phyloP scores from a whole-genome alignment of 352 stramenopile species.

The Globisporangium lucens region DNA sequence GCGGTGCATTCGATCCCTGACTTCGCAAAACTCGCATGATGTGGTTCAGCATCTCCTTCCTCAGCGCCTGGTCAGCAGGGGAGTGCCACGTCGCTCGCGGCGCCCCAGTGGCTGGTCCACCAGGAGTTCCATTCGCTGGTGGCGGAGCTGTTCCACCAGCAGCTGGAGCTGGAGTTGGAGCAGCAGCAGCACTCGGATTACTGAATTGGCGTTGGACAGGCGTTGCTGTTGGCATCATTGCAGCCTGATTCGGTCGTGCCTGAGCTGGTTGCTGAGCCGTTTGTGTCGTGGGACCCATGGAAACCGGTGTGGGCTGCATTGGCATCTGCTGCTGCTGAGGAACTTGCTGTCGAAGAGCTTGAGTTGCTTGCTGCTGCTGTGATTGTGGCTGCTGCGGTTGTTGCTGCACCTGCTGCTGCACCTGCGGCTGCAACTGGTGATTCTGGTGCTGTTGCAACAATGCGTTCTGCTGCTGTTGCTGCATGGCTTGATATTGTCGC shows the following conservation, averaged over 20 bases:
- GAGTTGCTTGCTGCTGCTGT: slow-evolving; percentile 23
- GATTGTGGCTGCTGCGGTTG: slow-evolving; percentile 15
- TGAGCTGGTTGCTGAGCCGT: slow-evolving; percentile 22
- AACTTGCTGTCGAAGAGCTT: slow-evolving; percentile 12
- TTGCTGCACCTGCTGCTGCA: slow-evolving; percentile 18
- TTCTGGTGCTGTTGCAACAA: slow-evolving; percentile 39
- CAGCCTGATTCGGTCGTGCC: not conserved
- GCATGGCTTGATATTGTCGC: slow-evolving; percentile 32
- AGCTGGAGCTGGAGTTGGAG: not conserved
- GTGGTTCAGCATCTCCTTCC: slow-evolving; percentile 84
- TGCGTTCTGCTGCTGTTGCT: slow-evolving; percentile 37
- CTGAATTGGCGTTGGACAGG: slow-evolving; percentile 16
- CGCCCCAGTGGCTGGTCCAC: not conserved
- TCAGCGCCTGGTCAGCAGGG: slow-evolving; percentile 61
- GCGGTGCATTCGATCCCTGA: slow-evolving; percentile 92
- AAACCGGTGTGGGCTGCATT: slow-evolving; percentile 12
- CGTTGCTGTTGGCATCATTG: slow-evolving; percentile 12
- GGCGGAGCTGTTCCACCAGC: slow-evolving; percentile 3
- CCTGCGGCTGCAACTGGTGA: slow-evolving; percentile 24
- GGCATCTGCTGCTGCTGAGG: slow-evolving; percentile 13
- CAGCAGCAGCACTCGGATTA: not conserved
- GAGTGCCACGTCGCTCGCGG: slow-evolving; percentile 66
- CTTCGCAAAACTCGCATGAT: slow-evolving; percentile 96
- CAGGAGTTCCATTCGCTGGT: not conserved
- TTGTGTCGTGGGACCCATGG: slow-evolving; percentile 22